phyloP scores from a whole-genome alignment of 768 basidiomycete genomes.

The Tylopilus rubrobrunneus region DNA sequence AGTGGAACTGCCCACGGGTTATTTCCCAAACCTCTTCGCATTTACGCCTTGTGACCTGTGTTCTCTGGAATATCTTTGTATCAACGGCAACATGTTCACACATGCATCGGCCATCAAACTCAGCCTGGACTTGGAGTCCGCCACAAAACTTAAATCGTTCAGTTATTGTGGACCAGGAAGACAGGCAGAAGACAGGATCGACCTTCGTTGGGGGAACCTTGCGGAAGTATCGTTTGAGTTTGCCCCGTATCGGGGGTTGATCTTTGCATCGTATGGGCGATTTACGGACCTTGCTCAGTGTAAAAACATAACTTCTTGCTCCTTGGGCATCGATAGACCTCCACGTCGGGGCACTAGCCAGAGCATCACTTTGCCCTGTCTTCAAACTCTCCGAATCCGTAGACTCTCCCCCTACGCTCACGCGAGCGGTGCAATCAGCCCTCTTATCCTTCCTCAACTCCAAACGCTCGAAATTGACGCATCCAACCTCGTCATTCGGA shows the following conservation, averaged over 20 bases:
- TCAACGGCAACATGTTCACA: conserved; percentile 2
- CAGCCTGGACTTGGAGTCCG: conserved; percentile 6
- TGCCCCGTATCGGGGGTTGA: background rate
- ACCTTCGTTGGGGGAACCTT: conserved; percentile 12
- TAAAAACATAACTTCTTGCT: conserved; percentile 19
- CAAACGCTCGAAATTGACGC: conserved; percentile 19
- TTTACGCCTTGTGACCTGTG: conserved; percentile 15
- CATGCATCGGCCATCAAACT: background rate
- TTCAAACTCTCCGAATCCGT: conserved; percentile 18
- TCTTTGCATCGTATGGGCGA: conserved; percentile 3
- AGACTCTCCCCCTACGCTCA: background rate
- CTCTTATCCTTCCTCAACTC: conserved; percentile 17
- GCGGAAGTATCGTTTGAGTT: conserved; percentile 13
- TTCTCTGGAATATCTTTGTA: conserved; percentile 11
- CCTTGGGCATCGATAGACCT: conserved; percentile 13
- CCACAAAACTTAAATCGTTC: conserved; percentile 16
- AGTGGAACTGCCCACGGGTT: conserved; percentile 7
- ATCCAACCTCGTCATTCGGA: background rate
- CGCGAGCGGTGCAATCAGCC: conserved; percentile 4
- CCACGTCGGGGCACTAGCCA: background rate
- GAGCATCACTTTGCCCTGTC: conserved; percentile 6
- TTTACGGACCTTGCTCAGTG: conserved; percentile 9
- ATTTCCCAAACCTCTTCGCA: conserved; percentile 14
- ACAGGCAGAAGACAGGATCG: background rate
- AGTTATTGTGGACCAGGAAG: conserved; percentile 6